Percentiles rank a stretch among this genome's conserved stretches.
Evolutionary conservation across 345 rosid genomes (phyloP).

Genomic region (Alliaria petiolata): DNA sequence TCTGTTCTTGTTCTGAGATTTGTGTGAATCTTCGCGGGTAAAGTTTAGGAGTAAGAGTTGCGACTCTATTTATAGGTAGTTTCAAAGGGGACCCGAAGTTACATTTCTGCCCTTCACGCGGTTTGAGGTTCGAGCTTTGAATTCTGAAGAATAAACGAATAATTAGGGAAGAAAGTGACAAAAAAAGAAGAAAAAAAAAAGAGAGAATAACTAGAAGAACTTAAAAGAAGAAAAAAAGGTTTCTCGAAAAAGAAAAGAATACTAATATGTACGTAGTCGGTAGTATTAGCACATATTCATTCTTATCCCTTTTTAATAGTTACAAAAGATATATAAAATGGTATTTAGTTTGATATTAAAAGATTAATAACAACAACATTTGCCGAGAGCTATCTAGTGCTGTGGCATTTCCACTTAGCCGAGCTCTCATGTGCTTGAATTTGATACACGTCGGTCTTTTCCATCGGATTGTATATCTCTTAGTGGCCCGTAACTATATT

Average conservation of each 20-base stretch:
- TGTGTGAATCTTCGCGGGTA: slow-evolving; percentile 12
- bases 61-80: background rate
- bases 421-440: too few species aligned
- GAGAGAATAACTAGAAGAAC: background rate
- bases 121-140: background rate
- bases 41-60: background rate
- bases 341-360: too few species aligned
- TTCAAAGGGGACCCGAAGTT: background rate
- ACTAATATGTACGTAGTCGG: background rate
- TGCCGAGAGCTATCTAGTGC: too few species aligned
- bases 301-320: background rate
- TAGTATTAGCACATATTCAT: slow-evolving; percentile 9
- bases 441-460: too few species aligned
- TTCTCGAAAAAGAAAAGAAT: slow-evolving; percentile 5
- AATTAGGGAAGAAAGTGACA: background rate
- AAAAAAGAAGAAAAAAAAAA: too few species aligned
- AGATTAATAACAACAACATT: too few species aligned
- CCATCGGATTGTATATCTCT: too few species aligned
- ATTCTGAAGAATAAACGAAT: slow-evolving; percentile 16
- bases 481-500: too few species aligned
- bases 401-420: too few species aligned
- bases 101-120: background rate
- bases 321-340: too few species aligned
- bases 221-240: background rate
- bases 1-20: background rate